phyloP scores from a whole-genome alignment of 2,329 filamentous ascomycete genomes.

The Colletotrichum spinosum region DNA sequence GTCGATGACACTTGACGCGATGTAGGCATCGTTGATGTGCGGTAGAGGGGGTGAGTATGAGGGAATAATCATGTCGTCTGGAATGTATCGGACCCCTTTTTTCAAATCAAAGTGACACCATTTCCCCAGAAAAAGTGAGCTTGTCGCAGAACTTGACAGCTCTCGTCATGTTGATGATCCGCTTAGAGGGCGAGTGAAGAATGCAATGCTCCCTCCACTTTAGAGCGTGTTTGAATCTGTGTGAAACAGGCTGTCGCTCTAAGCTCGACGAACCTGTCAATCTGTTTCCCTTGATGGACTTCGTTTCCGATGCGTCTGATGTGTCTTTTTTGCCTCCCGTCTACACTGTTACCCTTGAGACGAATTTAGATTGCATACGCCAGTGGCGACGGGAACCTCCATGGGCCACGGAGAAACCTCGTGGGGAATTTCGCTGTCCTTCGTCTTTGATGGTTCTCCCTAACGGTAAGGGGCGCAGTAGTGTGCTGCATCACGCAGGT shows the following conservation, averaged over 20 bases:
- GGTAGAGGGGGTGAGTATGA: too few relatives aligned
- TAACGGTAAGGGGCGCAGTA: too few relatives aligned
- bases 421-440: not conserved
- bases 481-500: too few relatives aligned
- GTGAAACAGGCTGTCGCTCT: constrained; percentile 19
- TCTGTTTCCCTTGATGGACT: constrained; percentile 1
- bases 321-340: not conserved
- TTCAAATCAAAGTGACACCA: constrained; percentile 26
- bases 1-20: too few relatives aligned
- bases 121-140: not conserved
- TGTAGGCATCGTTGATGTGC: too few relatives aligned
- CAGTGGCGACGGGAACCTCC: constrained; percentile 7
- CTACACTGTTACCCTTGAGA: not conserved
- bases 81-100: constrained; percentile 4
- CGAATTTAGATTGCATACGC: constrained; percentile 21
- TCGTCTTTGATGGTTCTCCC: too few relatives aligned
- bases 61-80: not conserved
- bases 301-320: constrained; percentile 20
- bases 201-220: too few relatives aligned
- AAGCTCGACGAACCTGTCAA: constrained; percentile 5
- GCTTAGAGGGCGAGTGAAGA: too few relatives aligned
- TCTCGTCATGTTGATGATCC: too few relatives aligned
- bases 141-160: too few relatives aligned
- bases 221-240: constrained; percentile 27
- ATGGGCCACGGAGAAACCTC: not conserved